Evolutionary conservation across 257 asterid genomes (phyloP), one percentile per base, ranked within the genome.

Genomic region (Scutellaria baicalensis): DNA sequence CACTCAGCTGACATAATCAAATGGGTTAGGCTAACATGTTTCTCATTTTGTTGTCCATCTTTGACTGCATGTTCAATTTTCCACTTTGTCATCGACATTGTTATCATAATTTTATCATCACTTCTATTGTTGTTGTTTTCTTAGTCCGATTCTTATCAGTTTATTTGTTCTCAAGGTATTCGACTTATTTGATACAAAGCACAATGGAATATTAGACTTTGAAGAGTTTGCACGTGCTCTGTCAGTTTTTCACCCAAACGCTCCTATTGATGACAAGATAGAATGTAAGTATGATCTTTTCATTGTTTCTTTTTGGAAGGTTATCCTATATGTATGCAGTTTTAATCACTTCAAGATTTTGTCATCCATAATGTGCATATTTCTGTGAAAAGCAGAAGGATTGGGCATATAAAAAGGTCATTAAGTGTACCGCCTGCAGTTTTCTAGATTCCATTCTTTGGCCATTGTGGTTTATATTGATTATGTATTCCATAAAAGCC

Each of bases 191-290:
- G 96, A 91, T 81, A 81, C 82, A 21, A 86, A 91, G 80, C 94
- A 86, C 80, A 85, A 88, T 60, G 97, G 96, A 59, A 76, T 85
- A 72, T 67, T 90, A 80, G 97, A 84, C 71, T 90, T 88, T 72
- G 96, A 84, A 59, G 97, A 86, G 81, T 90, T 90, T 86, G 97
- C 93, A 5, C 89, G 85, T 12, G 90, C 97, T 63, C 90, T 91
- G 79, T 88, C 94, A n/a, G 86, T 91, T 61, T 91, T 91, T 76
- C 97, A 91, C 83, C 97, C 94, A 5, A 83, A 86, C 81, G 96
- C 97, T 69, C 90, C 92, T 6, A 58, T 83, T 43, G 92, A 85
- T n/a, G 94, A 91, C 61, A 88, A 91, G 77, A 86, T 91, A 74
- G 90, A 85, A 16, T 88, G 97, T 91, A 78, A 85, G 95, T 75